Evolutionary conservation across 192 early-diverging fungal species (phyloP).

Genomic region (Linnemannia zychae): DNA sequence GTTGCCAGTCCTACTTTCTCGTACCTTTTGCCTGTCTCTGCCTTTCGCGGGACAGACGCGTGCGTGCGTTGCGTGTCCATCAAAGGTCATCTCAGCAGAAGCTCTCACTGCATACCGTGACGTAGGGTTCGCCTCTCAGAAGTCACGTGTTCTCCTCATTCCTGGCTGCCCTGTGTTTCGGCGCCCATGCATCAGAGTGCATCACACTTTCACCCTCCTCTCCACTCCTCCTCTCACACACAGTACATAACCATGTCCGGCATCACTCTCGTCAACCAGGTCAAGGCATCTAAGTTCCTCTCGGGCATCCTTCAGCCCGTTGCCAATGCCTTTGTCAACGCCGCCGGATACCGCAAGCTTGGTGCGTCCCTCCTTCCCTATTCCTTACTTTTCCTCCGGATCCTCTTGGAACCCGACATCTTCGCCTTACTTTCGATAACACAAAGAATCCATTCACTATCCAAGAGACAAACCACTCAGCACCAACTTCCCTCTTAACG

Average conservation of each 20-base stretch:
- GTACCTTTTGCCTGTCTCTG: background rate
- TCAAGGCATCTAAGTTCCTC: conserved; percentile 69
- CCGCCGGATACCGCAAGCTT: conserved; percentile 77
- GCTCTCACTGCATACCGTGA: background rate
- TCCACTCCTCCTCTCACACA: conserved; percentile 3
- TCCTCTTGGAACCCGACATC: background rate
- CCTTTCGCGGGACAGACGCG: background rate
- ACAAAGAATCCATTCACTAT: background rate
- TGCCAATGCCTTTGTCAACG: conserved; percentile 74
- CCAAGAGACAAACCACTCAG: no score
- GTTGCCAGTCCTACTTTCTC: background rate
- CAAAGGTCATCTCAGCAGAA: background rate
- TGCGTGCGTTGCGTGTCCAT: conserved; percentile 10
- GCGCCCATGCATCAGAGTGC: background rate
- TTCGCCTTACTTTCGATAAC: background rate
- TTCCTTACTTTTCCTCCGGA: background rate
- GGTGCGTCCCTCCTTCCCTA: conserved; percentile 63
- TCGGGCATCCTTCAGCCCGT: conserved; percentile 68
- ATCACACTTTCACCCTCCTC: background rate
- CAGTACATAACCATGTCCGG: conserved; percentile 47
- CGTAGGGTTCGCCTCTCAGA: background rate
- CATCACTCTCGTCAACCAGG: conserved; percentile 63
- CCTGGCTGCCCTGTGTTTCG: background rate
- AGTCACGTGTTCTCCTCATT: background rate
- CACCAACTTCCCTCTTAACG: no score